Percentiles rank a stretch among this genome's conserved stretches.
phyloP scores from a whole-genome alignment of 108 stramenopile species.

The Aurantiochytrium sp. region DNA sequence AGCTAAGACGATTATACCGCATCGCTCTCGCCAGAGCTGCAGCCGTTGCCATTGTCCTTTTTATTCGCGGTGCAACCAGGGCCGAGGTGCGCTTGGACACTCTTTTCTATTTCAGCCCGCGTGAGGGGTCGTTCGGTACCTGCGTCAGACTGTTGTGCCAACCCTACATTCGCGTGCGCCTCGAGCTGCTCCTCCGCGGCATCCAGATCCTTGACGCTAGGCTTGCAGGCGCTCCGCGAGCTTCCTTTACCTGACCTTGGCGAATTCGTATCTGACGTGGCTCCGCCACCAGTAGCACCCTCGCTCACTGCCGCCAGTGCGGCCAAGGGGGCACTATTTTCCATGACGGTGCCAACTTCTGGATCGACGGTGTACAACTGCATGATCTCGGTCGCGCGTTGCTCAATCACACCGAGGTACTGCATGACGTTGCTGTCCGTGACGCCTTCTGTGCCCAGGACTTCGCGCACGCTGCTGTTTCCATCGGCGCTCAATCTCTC shows the following conservation, averaged over 20 bases:
- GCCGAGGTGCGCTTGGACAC: neutral
- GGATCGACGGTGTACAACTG: slow-evolving; percentile 40
- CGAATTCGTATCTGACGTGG: too few species aligned
- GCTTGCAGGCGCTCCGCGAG: too few species aligned
- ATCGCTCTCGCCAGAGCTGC: neutral
- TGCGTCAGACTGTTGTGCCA: neutral
- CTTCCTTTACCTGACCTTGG: too few species aligned
- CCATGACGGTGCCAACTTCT: neutral
- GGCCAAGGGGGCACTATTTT: neutral
- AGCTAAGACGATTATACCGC: neutral
- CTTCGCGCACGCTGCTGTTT: slow-evolving; percentile 42
- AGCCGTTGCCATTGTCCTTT: neutral
- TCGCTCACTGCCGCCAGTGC: too few species aligned
- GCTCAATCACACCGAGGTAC: slow-evolving; percentile 58
- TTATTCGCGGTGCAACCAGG: neutral
- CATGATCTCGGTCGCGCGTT: slow-evolving; percentile 50
- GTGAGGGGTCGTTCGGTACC: neutral
- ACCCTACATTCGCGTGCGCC: neutral
- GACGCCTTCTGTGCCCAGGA: slow-evolving; percentile 61
- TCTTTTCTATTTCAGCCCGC: neutral
- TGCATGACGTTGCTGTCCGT: slow-evolving; percentile 61
- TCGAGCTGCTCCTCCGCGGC: neutral
- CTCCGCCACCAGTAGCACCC: too few species aligned
- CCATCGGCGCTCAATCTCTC: slow-evolving; percentile 37
- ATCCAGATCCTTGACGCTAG: neutral